These are phyloP conservation scores for Biancaea sappan DNA, from an alignment of 306 rosid species.

Conservation along the genomic window DNA sequence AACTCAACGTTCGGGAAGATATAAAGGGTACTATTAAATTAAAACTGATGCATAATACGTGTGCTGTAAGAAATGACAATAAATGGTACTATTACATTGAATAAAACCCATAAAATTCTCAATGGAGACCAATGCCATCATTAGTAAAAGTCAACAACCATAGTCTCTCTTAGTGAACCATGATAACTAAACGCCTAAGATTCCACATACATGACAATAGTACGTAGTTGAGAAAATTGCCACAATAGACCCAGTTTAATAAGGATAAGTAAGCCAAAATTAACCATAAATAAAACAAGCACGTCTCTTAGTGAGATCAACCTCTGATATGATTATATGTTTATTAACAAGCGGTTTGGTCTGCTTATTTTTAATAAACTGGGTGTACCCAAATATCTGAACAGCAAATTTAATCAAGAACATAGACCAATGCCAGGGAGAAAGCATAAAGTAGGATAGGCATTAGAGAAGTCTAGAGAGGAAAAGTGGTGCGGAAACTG, in stretches of 20 bases:
- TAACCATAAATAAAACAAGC: not conserved
- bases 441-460: slow-evolving; percentile 91
- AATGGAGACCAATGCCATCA: not conserved
- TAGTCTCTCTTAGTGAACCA: not conserved
- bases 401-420: slow-evolving; percentile 68
- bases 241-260: too few species aligned
- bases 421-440: slow-evolving; percentile 79
- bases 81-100: not conserved
- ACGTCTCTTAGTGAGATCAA: too few species aligned
- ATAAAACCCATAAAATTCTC: not conserved
- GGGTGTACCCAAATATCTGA: not conserved
- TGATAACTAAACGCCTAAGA: not conserved
- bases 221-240: too few species aligned
- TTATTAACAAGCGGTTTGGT: too few species aligned
- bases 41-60: too few species aligned
- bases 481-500: slow-evolving; percentile 83
- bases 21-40: too few species aligned
- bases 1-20: too few species aligned
- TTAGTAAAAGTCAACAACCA: not conserved
- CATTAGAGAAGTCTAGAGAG: slow-evolving; percentile 77
- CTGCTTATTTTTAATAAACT: too few species aligned
- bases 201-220: too few species aligned
- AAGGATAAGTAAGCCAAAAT: not conserved
- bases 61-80: not conserved
- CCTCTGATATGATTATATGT: not conserved